Base-by-base conservation (phyloP, 1,284 basidiomycete species). In the Retiboletus fuscus region DNA sequence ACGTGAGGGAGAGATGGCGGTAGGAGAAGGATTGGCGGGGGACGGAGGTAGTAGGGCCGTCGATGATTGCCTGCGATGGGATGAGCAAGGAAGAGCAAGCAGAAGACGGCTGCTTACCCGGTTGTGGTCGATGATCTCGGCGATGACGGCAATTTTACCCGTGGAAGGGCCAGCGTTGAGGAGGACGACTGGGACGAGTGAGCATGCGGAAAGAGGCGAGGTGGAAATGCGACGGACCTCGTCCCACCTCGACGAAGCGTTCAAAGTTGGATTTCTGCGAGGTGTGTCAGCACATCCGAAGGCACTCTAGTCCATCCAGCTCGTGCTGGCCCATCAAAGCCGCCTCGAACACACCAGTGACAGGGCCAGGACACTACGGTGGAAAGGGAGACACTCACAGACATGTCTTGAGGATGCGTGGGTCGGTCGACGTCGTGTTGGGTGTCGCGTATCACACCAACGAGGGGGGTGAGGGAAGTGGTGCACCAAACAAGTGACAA, bases 121-220 rank as follows among this genome's bases (percentile, higher is more conserved):
- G 90, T 97, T 98, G 91, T 99, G 97, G 91, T 99, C 98, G 78
- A 99, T 96, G 85, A 99, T 96, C 87, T 99, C n/a, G n/a, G n/a
- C n/a, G n/a, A n/a, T n/a, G n/a, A n/a, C n/a, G n/a, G n/a, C n/a
- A n/a, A n/a, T n/a, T n/a, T n/a, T n/a, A n/a, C n/a, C n/a, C n/a
- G n/a, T n/a, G n/a, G n/a, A n/a, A n/a, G n/a, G n/a, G n/a, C 97
- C 97, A 75, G 93, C 86, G 85, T 95, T 95, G 87, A 99, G 90
- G 87, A 99, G 95, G 84, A 99, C 96, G 77, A 99, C 97, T 94
- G 73, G 10, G 5, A 41, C 2, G 43, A 60, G 18, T 76, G 67
- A 64, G 69, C 24, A 41, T 26, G 3, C 26, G 39, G 28, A 10
- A 8, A 18, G 1, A 18, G n/a, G 22, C 4, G 2, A 53, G 15